These are phyloP conservation scores for Antitrichia curtipendula DNA, from an alignment of 225 moss, liverwort and hornwort genomes.

Conservation along the genomic window DNA sequence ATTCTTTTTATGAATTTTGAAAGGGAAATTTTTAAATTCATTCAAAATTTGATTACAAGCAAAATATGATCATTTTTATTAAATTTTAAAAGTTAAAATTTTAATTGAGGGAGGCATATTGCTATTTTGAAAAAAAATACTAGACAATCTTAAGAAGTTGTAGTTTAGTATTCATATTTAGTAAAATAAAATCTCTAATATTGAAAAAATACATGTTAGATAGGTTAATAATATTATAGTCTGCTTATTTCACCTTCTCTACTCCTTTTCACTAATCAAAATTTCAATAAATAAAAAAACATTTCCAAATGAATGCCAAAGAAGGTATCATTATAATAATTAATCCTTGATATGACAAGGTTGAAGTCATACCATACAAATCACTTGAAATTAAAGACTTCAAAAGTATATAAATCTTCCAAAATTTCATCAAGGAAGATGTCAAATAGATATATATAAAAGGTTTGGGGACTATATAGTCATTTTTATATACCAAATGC, in stretches of 20 bases:
- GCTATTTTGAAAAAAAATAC: background rate
- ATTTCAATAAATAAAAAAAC: background rate
- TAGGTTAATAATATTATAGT: background rate
- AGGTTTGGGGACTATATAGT: accelerated
- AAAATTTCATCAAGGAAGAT: background rate
- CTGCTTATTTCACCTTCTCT: background rate
- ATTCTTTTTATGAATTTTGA: too few relatives aligned
- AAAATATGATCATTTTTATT: too few relatives aligned
- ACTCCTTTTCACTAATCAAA: background rate
- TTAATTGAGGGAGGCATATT: background rate
- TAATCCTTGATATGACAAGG: accelerated
- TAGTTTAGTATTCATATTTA: too few relatives aligned
- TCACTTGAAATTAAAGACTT: background rate
- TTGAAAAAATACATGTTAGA: too few relatives aligned
- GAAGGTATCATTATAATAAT: background rate
- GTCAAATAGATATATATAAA: accelerated
- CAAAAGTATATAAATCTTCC: background rate
- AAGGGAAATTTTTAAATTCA: too few relatives aligned
- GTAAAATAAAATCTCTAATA: background rate
- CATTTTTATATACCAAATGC: background rate
- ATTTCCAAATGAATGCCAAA: background rate
- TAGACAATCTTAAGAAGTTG: background rate
- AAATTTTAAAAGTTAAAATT: background rate
- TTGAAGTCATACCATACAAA: background rate
- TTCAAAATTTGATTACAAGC: too few relatives aligned